A percentile compares a stretch with the other conserved stretches of the same genome.
phyloP scores from a whole-genome alignment of 441 rosid species.

The Croton laevigatus region DNA sequence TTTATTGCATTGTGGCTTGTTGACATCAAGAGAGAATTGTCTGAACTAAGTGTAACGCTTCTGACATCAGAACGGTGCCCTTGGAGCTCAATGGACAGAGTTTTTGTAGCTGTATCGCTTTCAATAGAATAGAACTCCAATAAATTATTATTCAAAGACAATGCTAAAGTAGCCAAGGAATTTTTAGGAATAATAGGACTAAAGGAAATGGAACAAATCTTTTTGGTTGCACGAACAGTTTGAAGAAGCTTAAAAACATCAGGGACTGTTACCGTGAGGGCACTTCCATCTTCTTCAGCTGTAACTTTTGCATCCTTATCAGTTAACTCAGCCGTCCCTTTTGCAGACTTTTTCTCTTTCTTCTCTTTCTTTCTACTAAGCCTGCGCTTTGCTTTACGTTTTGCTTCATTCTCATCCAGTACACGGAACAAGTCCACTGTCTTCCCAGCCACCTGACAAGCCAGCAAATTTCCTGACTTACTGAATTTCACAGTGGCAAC shows the following conservation, averaged over 20 bases:
- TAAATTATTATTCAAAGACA: slow-evolving; percentile 85
- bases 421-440: slow-evolving; percentile 68
- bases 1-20: slow-evolving; percentile 92
- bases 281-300: slow-evolving; percentile 38
- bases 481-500: slow-evolving; percentile 75
- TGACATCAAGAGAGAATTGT: slow-evolving; percentile 86
- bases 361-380: slow-evolving; percentile 83
- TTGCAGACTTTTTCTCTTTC: slow-evolving; percentile 78
- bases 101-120: slow-evolving; percentile 44
- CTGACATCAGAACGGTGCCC: slow-evolving; percentile 96
- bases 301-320: slow-evolving; percentile 39
- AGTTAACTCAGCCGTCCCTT: slow-evolving; percentile 36
- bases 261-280: slow-evolving; percentile 40
- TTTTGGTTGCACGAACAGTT: slow-evolving; percentile 73
- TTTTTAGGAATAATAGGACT: slow-evolving; percentile 61
- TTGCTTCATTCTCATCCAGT: slow-evolving; percentile 77
- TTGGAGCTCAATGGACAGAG: slow-evolving; percentile 72
- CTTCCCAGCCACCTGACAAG: slow-evolving; percentile 93
- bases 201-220: slow-evolving; percentile 78
- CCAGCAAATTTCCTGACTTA: slow-evolving; percentile 70
- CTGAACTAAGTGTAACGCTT: slow-evolving; percentile 86
- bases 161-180: slow-evolving; percentile 63
- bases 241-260: slow-evolving; percentile 86
- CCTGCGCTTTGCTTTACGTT: slow-evolving; percentile 85
- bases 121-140: slow-evolving; percentile 80